Conservation (phyloP, 768 basidiomycete genomes). For the Lentinula detonsa region DNA sequence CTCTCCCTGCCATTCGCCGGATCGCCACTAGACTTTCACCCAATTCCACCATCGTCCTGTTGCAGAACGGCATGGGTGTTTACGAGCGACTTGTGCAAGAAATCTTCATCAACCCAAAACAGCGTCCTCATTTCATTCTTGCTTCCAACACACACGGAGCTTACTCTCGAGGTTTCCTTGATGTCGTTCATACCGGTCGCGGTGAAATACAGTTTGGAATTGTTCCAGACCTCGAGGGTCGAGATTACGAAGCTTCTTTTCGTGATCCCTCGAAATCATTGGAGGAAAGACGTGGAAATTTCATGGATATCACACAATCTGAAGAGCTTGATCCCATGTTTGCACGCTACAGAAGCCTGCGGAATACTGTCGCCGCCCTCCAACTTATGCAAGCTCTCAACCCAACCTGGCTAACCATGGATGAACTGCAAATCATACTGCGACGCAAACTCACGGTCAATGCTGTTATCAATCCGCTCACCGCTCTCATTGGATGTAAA, state of each 20-base stretch:
- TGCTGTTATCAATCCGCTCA: conserved; percentile 78
- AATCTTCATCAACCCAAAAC: conserved; percentile 66
- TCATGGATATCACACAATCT: conserved; percentile 45
- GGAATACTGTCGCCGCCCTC: conserved; percentile 63
- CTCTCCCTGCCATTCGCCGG: conserved; percentile 46
- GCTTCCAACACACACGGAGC: conserved; percentile 80
- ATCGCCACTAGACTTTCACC: conserved; percentile 60
- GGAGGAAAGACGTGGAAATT: conserved; percentile 35
- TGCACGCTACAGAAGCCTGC: conserved; percentile 52
- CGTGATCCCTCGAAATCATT: conserved; percentile 24
- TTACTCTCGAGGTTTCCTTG: conserved; percentile 42
- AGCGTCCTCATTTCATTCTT: conserved; percentile 82
- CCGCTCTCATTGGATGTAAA: conserved; percentile 71
- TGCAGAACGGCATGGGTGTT: conserved; percentile 93
- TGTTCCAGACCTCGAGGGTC: conserved; percentile 57
- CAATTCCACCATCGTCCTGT: conserved; percentile 79
- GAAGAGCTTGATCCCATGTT: conserved; percentile 28
- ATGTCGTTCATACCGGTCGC: conserved; percentile 64
- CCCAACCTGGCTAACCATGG: conserved; percentile 58
- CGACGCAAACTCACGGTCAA: conserved; percentile 82
- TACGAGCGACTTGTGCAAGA: conserved; percentile 68
- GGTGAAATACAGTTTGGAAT: conserved; percentile 78
- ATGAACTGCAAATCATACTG: conserved; percentile 61
- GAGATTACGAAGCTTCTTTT: conserved; percentile 57
- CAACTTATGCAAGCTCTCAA: conserved; percentile 49